phyloP scores from a whole-genome alignment of 768 basidiomycete species.

The Leccinum longicurvipes region DNA sequence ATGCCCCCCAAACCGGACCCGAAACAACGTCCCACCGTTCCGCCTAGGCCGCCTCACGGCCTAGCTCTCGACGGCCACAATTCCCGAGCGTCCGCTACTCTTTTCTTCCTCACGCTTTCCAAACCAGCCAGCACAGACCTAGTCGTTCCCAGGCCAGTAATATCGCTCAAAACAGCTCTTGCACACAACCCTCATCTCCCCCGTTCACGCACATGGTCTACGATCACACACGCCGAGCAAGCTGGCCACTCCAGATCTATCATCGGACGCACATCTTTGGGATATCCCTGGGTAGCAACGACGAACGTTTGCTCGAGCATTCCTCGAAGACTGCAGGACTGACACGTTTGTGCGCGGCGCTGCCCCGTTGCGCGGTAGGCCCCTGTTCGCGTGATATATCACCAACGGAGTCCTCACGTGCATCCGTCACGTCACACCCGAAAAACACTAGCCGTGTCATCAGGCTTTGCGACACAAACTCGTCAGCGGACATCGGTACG shows the following conservation, averaged over 20 bases:
- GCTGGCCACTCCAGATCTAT: slow-evolving; percentile 43
- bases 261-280: slow-evolving; percentile 21
- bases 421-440: slow-evolving; percentile 35
- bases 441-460: slow-evolving; percentile 42
- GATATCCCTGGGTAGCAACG: slow-evolving; percentile 43
- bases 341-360: slow-evolving; percentile 41
- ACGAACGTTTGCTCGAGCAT: slow-evolving; percentile 46
- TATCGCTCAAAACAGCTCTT: slow-evolving; percentile 30
- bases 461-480: slow-evolving; percentile 37
- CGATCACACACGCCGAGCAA: slow-evolving; percentile 51
- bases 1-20: too few species aligned
- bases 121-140: neutral
- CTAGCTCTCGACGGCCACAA: too few species aligned
- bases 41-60: too few species aligned
- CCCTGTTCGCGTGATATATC: slow-evolving; percentile 59
- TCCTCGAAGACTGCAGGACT: slow-evolving; percentile 39
- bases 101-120: neutral
- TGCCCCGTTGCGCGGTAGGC: slow-evolving; percentile 37
- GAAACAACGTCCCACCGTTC: too few species aligned
- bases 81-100: too few species aligned
- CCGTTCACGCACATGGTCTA: slow-evolving; percentile 41
- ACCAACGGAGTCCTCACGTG: slow-evolving; percentile 41
- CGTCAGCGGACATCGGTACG: slow-evolving; percentile 24
- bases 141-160: slow-evolving; percentile 27
- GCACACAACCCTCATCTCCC: slow-evolving; percentile 30